Conservation (phyloP, 495 filamentous ascomycete genomes). For the Melanomma pulvis-pyrius region DNA sequence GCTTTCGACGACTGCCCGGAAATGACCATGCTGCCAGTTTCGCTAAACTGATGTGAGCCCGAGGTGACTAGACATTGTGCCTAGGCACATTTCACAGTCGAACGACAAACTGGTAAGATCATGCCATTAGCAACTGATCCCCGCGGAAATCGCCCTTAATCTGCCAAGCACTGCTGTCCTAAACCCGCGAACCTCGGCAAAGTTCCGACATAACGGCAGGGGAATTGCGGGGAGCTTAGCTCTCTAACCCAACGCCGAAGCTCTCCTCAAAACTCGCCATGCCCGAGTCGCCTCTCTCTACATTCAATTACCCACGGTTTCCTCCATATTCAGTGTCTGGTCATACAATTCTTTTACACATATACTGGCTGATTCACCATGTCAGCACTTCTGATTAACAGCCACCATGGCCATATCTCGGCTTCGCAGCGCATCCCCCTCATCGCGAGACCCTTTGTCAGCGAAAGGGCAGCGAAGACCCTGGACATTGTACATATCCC, state of each 20-base stretch:
- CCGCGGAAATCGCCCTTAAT: neutral
- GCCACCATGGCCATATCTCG: slow-evolving; percentile 34
- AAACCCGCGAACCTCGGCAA: slow-evolving; percentile 14
- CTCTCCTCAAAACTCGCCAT: slow-evolving; percentile 22
- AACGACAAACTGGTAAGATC: neutral
- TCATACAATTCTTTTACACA: neutral
- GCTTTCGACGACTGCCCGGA: too few species aligned
- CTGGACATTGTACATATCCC: slow-evolving; percentile 59
- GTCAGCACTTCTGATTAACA: slow-evolving; percentile 39
- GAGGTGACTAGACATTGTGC: neutral
- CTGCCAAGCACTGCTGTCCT: neutral
- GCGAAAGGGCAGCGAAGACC: slow-evolving; percentile 77
- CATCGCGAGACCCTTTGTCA: slow-evolving; percentile 58
- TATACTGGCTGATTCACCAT: slow-evolving; percentile 1
- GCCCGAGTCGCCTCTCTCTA: slow-evolving; percentile 14
- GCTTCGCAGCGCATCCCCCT: slow-evolving; percentile 45
- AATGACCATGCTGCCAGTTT: too few species aligned
- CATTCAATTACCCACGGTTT: slow-evolving; percentile 10
- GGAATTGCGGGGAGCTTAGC: slow-evolving; percentile 6
- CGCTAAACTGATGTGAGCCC: neutral
- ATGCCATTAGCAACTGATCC: neutral
- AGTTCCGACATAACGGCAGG: neutral
- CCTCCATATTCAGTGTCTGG: neutral
- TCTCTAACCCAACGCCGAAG: slow-evolving; percentile 1
- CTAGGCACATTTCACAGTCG: neutral